Base-by-base conservation (phyloP, 768 basidiomycete genomes). In the Harrya chromipes region DNA sequence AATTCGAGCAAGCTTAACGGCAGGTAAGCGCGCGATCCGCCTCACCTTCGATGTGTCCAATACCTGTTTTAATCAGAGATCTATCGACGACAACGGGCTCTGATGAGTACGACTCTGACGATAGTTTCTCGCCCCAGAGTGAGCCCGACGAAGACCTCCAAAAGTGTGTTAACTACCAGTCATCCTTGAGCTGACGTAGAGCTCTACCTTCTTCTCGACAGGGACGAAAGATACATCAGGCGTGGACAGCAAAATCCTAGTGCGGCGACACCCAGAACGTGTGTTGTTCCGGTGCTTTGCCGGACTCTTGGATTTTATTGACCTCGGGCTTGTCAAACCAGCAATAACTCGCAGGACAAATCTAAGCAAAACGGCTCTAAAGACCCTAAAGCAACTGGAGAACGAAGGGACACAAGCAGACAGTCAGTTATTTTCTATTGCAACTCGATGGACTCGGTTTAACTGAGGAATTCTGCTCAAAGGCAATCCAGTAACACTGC, bases 401-500 rank as follows among this genome's bases (percentile, higher is more conserved):
- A 4, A 7, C 55, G 56, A 4, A 0, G 0, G 9, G 55, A 42
- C 34, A 2, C 16, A 1, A 42, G 1, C 0, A 16, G 14, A 3
- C 1, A 6, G 4, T 17, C 36, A 39, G 60, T 62, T 6, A 3
- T 17, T 23, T 38, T 52, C 23, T 17, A 36, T 48, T 14, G 14
- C 37, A 20, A 13, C 21, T 19, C 6, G 7, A 29, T 14, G 27
- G 5, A 35, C 27, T 39, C 11, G 11, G 11, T 16, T 7, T 40
- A 17, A 40, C 31, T 47, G 24, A 57, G 2, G 9, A 6, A 3
- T 37, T 34, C 23, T 6, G 37, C 40, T 20, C 24, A 5, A 39
- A 54, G 52, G 2, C 1, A 12, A 29, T 2, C 46, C 1, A 14
- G 26, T 11, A 6, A 4, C 4, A 0, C 8, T 0, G 21, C 1